These are phyloP conservation scores for Jacaranda copaia DNA, from an alignment of 257 asterid species.

Conservation along the genomic window DNA sequence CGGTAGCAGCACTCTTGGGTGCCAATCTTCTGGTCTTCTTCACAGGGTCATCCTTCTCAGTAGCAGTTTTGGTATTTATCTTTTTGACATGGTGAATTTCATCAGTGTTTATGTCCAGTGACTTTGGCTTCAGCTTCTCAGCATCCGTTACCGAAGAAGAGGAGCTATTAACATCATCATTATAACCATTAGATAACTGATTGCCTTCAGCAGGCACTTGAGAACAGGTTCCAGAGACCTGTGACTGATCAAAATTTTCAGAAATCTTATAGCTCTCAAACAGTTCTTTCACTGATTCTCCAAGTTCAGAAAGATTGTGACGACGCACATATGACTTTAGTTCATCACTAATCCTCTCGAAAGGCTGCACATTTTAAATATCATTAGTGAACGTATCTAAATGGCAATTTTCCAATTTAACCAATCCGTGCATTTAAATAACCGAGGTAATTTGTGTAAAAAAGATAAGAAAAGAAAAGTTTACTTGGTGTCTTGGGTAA, in stretches of 20 bases:
- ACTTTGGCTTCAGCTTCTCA: slow-evolving; percentile 57
- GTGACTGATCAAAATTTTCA: slow-evolving; percentile 61
- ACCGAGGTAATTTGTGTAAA: not conserved
- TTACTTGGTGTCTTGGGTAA: not conserved
- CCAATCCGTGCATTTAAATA: not conserved
- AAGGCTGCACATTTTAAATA: slow-evolving; percentile 58
- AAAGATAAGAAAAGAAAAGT: not conserved
- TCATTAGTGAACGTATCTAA: not conserved
- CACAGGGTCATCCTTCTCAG: slow-evolving; percentile 46
- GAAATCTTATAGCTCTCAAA: slow-evolving; percentile 66
- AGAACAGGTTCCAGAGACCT: slow-evolving; percentile 62
- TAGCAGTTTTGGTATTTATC: slow-evolving; percentile 38
- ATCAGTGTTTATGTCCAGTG: slow-evolving; percentile 41
- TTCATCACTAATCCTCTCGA: slow-evolving; percentile 76
- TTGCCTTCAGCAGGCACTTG: slow-evolving; percentile 65
- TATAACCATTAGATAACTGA: slow-evolving; percentile 74
- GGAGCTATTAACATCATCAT: slow-evolving; percentile 71
- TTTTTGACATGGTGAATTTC: slow-evolving; percentile 49
- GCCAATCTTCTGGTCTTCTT: slow-evolving; percentile 50
- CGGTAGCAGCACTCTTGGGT: slow-evolving; percentile 46
- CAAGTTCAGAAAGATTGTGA: slow-evolving; percentile 60
- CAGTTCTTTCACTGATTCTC: slow-evolving; percentile 66
- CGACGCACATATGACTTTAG: slow-evolving; percentile 66
- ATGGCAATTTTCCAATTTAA: not conserved
- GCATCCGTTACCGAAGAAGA: slow-evolving; percentile 57